Base-by-base conservation (phyloP, 371 early-diverging fungal species). In the Haplosporangium sp. region DNA sequence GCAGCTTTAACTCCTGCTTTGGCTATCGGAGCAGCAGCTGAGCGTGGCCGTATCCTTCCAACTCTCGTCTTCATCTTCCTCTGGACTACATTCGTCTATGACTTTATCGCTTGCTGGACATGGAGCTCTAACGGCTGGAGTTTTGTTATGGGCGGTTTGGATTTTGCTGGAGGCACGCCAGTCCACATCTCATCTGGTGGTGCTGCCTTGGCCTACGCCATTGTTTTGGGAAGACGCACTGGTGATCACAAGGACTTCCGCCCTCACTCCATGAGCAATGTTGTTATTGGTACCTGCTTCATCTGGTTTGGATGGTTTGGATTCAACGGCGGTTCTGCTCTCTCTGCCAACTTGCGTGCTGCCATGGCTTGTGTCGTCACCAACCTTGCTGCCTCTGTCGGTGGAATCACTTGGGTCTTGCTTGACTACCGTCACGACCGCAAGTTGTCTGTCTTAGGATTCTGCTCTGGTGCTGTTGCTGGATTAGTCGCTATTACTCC, bases 401-500 rank as follows among this genome's bases (percentile, higher is more conserved):
- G 93, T 39, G 94, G 94, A 3, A 82, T 97, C 50, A 88, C 96
- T 15, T 97, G 97, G 96, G 86, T 95, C 64, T 52, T 91, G 3
- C 83, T 92, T 50, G 97, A 95, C 76, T 96, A 93, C 76, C 90
- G 92, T 63, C 78, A 89, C 50, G 89, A 92, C 50, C 88, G 86
- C 60, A 94, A 94, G 76, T 88, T 95, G 42, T 95, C 97, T 39
- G 93, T 93, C 35, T 84, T 97, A 42, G 95, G 94, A 11, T 96
- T 96, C 81, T 97, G 97, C 83, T 93, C 94, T 4, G 98, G 97
- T 39, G 96, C 95, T 19, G 94, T 98, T 40, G 91, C 96, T 11
- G 98, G 96, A 10, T 84, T 97, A n/a, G 98, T 96, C 4, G 91
- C 94, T 15, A 96, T 97, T 69, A 97, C 98, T 0, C 98, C 98